Base-by-base conservation (phyloP, 257 asterid species). In the Solanum peruvianum region DNA sequence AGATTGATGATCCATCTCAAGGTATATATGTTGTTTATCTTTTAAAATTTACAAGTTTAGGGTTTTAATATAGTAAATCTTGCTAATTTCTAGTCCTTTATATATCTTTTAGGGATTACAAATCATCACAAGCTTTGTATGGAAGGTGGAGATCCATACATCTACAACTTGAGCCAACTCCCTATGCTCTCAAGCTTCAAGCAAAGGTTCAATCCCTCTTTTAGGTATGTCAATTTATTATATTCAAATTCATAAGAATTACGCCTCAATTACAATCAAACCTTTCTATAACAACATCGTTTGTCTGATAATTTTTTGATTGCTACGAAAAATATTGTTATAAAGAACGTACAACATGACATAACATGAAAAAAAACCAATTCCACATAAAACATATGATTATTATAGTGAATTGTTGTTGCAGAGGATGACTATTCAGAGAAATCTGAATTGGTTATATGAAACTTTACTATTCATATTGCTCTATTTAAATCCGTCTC, bases 131-230 rank as follows among this genome's bases (percentile, higher is more conserved):
- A 92, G 89, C 25, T 86, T 82, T 88, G 90, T 73, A 85, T 89
- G 90, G 96, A 94, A 86, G 94, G 98, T 4, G 88, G 84, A 33
- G 97, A 93, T 92, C 92, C 91, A 71, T 92, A 92, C 83, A 73
- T 94, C 82, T 95, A 87, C 94, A 91, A 94, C 87, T 92, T 92
- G 37, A 93, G 93, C 86, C 95, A 92, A 88, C 92, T 95, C 86
- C 94, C 96, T 85, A 90, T 90, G 89, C 73, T 90, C 41, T 78
- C 83, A 12, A 86, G 86, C 18, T 60, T 88, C n/a, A 82, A 29
- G 66, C 90, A 81, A 66, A 85, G 72, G 85, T 85, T 71, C 33
- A 71, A 81, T 84, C 83, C 92, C 64, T 90, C 90, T 44, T 85
- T 89, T 88, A 93, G 95, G 97, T 94, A 93, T 75, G 84, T 2